phyloP scores from a whole-genome alignment of 768 basidiomycete genomes.

The Lentinula detonsa region DNA sequence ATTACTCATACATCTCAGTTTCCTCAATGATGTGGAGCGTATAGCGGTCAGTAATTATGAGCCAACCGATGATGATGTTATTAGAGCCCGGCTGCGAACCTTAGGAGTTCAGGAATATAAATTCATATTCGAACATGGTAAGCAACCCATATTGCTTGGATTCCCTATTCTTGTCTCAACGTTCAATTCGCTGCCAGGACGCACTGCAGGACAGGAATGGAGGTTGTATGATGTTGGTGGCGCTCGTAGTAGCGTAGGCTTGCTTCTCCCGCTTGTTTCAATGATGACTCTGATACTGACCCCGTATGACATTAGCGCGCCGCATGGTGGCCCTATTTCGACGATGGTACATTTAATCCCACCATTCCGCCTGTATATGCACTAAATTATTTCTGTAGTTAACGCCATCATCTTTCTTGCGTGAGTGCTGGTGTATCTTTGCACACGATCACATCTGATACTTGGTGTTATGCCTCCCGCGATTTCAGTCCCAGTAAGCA shows the following conservation, averaged over 20 bases:
- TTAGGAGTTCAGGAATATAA: slow-evolving; percentile 73
- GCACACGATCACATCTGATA: background rate
- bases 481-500: slow-evolving; percentile 33
- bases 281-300: slow-evolving; percentile 7
- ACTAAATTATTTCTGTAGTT: slow-evolving; percentile 25
- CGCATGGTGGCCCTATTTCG: slow-evolving; percentile 79
- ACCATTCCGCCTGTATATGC: background rate
- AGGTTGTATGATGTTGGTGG: slow-evolving; percentile 80
- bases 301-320: slow-evolving; percentile 38
- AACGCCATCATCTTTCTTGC: slow-evolving; percentile 84
- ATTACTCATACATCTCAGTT: slow-evolving; percentile 33
- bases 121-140: slow-evolving; percentile 61
- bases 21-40: slow-evolving; percentile 62
- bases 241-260: slow-evolving; percentile 56
- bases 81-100: slow-evolving; percentile 74
- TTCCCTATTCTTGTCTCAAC: background rate
- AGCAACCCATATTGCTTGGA: slow-evolving; percentile 10
- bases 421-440: slow-evolving; percentile 21
- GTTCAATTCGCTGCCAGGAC: slow-evolving; percentile 30
- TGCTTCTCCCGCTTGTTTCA: slow-evolving; percentile 14
- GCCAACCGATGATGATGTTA: slow-evolving; percentile 70
- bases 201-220: slow-evolving; percentile 67
- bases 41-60: slow-evolving; percentile 59
- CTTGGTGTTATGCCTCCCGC: background rate
- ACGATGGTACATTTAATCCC: slow-evolving; percentile 42